Percentiles rank a stretch among this genome's conserved stretches.
These are phyloP conservation scores for Backusella westeae DNA, from an alignment of 192 early-diverging fungal species.

Conservation along the genomic window DNA sequence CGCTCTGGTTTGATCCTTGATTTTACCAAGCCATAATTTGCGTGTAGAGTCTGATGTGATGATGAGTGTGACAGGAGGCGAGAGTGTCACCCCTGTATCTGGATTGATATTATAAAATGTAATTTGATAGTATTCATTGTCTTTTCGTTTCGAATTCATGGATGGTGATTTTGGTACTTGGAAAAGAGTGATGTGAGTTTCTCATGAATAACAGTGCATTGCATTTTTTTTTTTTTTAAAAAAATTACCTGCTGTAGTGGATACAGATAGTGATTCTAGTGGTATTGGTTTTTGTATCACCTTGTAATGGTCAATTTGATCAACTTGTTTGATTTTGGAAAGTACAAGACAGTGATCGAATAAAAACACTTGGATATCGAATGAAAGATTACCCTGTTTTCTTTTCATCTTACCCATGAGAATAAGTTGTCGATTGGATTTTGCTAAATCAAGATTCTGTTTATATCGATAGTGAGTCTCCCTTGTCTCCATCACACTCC, in stretches of 20 bases:
- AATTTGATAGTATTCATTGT: not conserved
- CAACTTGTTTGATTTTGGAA: constrained; percentile 63
- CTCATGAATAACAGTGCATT: not conserved
- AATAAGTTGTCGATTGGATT: constrained; percentile 68
- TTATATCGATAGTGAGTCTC: not conserved
- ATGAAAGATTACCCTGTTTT: constrained; percentile 22
- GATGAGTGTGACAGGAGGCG: not conserved
- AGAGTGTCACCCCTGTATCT: not conserved
- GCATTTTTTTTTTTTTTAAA: not conserved
- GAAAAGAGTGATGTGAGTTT: not conserved
- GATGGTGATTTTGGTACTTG: not conserved
- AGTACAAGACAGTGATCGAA: constrained; percentile 86
- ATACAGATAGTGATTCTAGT: not conserved
- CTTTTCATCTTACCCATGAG: constrained; percentile 80
- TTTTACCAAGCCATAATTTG: constrained; percentile 15
- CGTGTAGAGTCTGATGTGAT: constrained; percentile 2
- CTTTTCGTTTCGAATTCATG: not conserved
- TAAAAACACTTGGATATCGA: constrained; percentile 67
- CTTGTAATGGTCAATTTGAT: constrained; percentile 59
- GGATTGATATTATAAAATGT: not conserved
- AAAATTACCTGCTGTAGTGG: constrained; percentile 4
- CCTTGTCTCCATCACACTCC: too few relatives aligned
- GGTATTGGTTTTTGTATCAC: constrained; percentile 41
- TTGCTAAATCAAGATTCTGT: constrained; percentile 66
- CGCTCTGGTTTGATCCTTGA: not conserved